Evolutionary conservation across 805 yeast genomes (phyloP).

Genomic region (Priceomyces melissophilus): DNA sequence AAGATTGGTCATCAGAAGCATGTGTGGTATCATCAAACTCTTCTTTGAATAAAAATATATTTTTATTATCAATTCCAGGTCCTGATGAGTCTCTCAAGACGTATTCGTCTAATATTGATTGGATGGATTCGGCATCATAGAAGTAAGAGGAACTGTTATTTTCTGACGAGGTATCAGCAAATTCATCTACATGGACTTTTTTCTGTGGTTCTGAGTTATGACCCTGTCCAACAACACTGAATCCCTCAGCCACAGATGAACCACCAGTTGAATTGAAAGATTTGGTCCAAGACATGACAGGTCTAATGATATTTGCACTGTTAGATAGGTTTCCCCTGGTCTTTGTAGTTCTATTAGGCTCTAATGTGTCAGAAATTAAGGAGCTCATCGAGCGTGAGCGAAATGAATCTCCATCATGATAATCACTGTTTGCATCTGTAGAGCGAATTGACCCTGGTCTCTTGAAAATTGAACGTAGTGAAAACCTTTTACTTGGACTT

Average conservation of each 20-base stretch:
- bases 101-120: conserved; percentile 30
- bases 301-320: neutral
- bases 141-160: conserved; percentile 6
- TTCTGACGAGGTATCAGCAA: conserved; percentile 36
- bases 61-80: neutral
- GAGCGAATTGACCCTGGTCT: conserved; percentile 21
- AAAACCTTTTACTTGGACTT: conserved; percentile 4
- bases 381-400: conserved; percentile 1
- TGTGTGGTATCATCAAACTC: conserved; percentile 21
- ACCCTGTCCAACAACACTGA: neutral
- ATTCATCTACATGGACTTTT: conserved; percentile 23
- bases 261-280: neutral
- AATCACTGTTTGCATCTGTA: conserved; percentile 21
- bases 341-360: neutral
- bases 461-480: conserved; percentile 21
- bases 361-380: neutral
- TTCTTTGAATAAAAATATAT: conserved; percentile 24
- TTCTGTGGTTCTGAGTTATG: neutral
- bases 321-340: neutral
- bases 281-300: neutral
- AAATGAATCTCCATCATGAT: conserved; percentile 1
- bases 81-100: conserved; percentile 8
- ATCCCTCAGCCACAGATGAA: neutral
- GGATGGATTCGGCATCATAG: conserved; percentile 26
- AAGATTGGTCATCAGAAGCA: neutral